phyloP scores from a whole-genome alignment of 2,329 filamentous ascomycete species.

The Phialophora tarda region DNA sequence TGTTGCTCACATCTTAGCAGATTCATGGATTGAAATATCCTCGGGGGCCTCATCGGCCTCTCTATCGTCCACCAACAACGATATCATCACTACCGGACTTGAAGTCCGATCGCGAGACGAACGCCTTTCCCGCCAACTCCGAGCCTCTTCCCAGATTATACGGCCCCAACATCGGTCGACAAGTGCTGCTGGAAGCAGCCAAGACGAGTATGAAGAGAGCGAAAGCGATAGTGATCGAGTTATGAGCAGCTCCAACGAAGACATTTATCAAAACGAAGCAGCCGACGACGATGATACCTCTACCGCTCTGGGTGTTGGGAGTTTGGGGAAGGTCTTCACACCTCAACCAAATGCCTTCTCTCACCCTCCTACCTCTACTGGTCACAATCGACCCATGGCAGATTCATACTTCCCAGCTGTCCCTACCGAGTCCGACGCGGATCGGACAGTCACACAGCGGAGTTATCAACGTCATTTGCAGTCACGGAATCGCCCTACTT shows the following conservation, averaged over 20 bases:
- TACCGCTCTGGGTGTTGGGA: constrained; percentile 75
- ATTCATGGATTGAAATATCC: constrained; percentile 95
- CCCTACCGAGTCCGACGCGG: constrained; percentile 15
- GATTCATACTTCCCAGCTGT: constrained; percentile 51
- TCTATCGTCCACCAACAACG: constrained; percentile 74
- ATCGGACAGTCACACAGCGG: constrained; percentile 38
- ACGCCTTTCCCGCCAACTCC: constrained; percentile 64
- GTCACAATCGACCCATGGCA: constrained; percentile 57
- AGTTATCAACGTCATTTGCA: constrained; percentile 37
- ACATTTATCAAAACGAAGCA: constrained; percentile 48
- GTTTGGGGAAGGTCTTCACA: constrained; percentile 66
- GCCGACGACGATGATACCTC: constrained; percentile 75
- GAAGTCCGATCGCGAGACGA: constrained; percentile 69
- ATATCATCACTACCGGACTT: constrained; percentile 88
- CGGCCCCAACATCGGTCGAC: constrained; percentile 50
- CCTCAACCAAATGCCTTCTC: constrained; percentile 93
- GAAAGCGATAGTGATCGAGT: constrained; percentile 84
- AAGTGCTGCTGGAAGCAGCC: constrained; percentile 69
- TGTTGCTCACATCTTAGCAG: constrained; percentile 61
- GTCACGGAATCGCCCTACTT: constrained; percentile 49
- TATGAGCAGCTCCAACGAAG: constrained; percentile 68
- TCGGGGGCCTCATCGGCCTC: constrained; percentile 95
- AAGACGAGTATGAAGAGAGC: constrained; percentile 93
- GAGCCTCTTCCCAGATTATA: constrained; percentile 41
- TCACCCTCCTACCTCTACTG: constrained; percentile 73